Base-by-base conservation (phyloP, 164 flowering plant species). In the Echeveria elegans region DNA sequence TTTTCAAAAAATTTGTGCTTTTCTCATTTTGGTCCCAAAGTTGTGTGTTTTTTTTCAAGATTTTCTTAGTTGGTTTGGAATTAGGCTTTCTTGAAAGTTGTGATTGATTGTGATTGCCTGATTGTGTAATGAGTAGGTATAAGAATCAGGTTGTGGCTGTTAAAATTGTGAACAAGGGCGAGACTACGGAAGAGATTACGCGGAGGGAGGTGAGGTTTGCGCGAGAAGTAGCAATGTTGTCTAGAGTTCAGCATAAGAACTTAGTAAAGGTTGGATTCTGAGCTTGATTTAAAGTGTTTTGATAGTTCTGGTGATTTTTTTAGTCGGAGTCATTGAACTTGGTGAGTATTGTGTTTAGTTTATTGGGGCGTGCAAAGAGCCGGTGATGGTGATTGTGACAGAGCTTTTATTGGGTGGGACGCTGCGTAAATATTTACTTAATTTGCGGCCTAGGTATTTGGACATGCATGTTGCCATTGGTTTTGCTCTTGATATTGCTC, bases 211-310 rank as follows among this genome's bases (percentile, higher is more conserved):
- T 64, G 0, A 72, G 91, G 61, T 94, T 90, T 72, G 89, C 80
- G 0, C 84, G 98, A 70, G 97, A 94, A 76, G 88, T 89, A 64
- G 84, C 86, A 5, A 90, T 94, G 98, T 63, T 94, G 53, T 85
- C 98, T 16, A 83, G 81, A 86, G 98, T 94, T 67, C 92, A 88
- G 66, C 98, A 94, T 78, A 88, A 87, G 67, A 94, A 91, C 72
- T 78, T 94, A 70, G 98, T 89, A 68, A 89, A 94, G 97, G 98
- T 36, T 93, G 70, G 91, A 90, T 93, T 69, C 67, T 67, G 31
- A 67, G n/a, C n/a, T 59, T 10, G 52, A 10, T 45, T 58, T 32
- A 30, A 36, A 5, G 1, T 18, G 23, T 32, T 9, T 26, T 11
- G 9, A 31, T 24, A 16, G 36, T 24, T 14, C 32, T 30, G 61